A percentile compares a stretch with the other conserved stretches of the same genome.
Evolutionary conservation across 257 asterid genomes (phyloP).

Genomic region (Solanum raphanifolium): DNA sequence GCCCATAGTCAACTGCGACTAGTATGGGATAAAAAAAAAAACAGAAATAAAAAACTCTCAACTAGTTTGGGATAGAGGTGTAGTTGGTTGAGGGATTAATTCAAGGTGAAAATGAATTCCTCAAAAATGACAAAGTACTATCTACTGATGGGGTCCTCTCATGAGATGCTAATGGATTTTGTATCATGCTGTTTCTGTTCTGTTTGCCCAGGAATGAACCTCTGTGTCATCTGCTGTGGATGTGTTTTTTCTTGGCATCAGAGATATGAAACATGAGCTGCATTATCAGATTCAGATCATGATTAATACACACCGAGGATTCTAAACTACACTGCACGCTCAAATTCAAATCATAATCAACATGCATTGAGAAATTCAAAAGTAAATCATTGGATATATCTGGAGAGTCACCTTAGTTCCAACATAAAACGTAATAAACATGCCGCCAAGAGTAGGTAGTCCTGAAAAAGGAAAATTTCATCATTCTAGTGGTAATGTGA

Average conservation of each 20-base stretch:
- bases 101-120: neutral
- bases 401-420: conserved; percentile 72
- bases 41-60: neutral
- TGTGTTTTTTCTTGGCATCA: conserved; percentile 48
- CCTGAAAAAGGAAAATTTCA: conserved; percentile 37
- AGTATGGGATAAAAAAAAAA: neutral
- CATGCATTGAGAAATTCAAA: conserved; percentile 2
- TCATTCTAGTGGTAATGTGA: neutral
- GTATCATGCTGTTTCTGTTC: neutral
- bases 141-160: neutral
- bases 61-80: neutral
- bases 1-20: neutral
- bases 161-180: neutral
- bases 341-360: conserved; percentile 8
- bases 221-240: neutral
- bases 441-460: conserved; percentile 53
- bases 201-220: neutral
- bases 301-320: conserved; percentile 6
- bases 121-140: neutral
- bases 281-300: conserved; percentile 8
- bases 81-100: neutral
- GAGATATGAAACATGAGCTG: conserved; percentile 94
- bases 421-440: conserved; percentile 64
- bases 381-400: neutral
- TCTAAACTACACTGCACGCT: neutral